Evolutionary conservation across 257 asterid genomes (phyloP).

Genomic region (Fraxinus excelsior): DNA sequence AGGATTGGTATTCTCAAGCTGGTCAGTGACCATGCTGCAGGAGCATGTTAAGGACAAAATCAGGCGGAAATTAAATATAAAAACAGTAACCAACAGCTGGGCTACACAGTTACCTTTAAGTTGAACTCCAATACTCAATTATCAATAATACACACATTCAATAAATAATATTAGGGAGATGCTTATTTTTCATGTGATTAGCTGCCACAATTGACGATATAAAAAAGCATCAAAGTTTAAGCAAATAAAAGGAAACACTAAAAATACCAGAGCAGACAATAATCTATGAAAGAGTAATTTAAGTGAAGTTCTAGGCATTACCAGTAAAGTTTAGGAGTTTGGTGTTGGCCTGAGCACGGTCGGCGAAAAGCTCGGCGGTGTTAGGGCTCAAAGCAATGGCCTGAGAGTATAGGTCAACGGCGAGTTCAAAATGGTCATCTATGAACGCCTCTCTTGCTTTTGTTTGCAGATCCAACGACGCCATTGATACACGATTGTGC

Average conservation of each 20-base stretch:
- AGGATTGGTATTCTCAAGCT: background rate
- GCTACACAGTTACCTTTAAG: background rate
- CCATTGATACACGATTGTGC: conserved; percentile 46
- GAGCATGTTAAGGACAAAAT: background rate
- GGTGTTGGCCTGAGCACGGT: conserved; percentile 97
- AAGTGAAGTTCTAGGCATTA: conserved; percentile 21
- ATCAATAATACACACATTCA: background rate
- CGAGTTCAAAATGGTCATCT: conserved; percentile 94
- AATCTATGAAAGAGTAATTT: background rate
- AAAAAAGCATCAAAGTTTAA: background rate
- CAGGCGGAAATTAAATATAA: background rate
- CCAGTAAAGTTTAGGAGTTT: conserved; percentile 82
- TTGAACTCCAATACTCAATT: background rate
- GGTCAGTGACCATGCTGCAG: background rate
- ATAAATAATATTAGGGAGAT: background rate
- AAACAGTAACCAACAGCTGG: background rate
- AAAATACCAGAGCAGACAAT: background rate
- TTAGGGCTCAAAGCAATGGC: conserved; percentile 75
- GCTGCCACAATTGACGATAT: background rate
- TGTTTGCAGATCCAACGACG: conserved; percentile 82
- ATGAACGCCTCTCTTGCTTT: conserved; percentile 92
- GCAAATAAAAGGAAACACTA: background rate
- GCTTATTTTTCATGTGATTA: background rate
- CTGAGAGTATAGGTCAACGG: conserved; percentile 92
- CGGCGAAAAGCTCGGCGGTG: conserved; percentile 77